Percentiles rank a stretch among this genome's conserved stretches.
Evolutionary conservation across 345 rosid species (phyloP).

Genomic region (Erucastrum elatum): DNA sequence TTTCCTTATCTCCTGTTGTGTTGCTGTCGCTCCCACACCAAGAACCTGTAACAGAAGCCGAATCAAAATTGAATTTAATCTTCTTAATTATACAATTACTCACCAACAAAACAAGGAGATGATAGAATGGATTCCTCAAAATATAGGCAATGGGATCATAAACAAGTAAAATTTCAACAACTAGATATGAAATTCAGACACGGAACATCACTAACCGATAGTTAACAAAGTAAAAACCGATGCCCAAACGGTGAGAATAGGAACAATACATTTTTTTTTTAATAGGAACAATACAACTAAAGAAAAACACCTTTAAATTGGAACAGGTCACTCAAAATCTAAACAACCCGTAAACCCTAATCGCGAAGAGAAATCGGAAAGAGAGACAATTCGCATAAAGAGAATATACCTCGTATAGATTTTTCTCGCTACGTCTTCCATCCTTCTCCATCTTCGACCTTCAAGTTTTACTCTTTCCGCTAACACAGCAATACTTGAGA

Average conservation of each 20-base stretch:
- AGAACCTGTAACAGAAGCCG: constrained; percentile 55
- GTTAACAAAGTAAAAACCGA: neutral
- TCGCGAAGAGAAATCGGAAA: neutral
- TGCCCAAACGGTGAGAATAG: neutral
- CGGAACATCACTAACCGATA: neutral
- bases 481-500: neutral
- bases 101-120: neutral
- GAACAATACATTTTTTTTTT: neutral
- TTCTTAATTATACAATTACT: neutral
- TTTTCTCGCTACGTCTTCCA: constrained; percentile 9
- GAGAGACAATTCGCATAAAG: neutral
- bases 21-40: constrained; percentile 61
- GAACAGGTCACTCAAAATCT: neutral
- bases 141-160: neutral
- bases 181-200: neutral
- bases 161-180: constrained; percentile 3
- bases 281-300: neutral
- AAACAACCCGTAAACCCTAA: constrained; percentile 10
- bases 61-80: neutral
- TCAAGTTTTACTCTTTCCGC: neutral
- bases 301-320: neutral
- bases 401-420: constrained; percentile 29
- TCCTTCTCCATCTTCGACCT: constrained; percentile 21
- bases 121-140: neutral
- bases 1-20: constrained; percentile 83